Evolutionary conservation across 2,329 filamentous ascomycete species (phyloP).

Genomic region (Neopestalotiopsis clavispora): DNA sequence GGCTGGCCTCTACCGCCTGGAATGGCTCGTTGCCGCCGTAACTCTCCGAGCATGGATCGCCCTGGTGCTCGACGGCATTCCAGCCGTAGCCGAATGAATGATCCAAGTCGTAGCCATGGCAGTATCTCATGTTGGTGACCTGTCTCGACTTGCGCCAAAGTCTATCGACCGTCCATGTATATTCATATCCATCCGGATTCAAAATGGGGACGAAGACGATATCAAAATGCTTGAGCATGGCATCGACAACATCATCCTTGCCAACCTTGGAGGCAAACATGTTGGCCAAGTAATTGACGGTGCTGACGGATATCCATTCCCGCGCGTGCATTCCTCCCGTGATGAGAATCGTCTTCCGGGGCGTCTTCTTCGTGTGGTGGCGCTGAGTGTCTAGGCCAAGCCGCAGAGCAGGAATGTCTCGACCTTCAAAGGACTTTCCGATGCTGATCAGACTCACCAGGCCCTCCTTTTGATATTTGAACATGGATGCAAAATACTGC

Average conservation of each 20-base stretch:
- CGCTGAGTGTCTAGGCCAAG: slow-evolving; percentile 59
- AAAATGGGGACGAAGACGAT: slow-evolving; percentile 86
- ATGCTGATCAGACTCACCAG: slow-evolving; percentile 76
- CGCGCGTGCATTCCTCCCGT: slow-evolving; percentile 89
- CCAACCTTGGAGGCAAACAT: slow-evolving; percentile 84
- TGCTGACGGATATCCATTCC: slow-evolving; percentile 95
- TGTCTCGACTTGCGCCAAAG: slow-evolving; percentile 96
- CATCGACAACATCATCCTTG: slow-evolving; percentile 72
- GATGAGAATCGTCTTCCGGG: slow-evolving; percentile 79
- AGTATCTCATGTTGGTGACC: slow-evolving; percentile 80
- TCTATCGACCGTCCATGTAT: slow-evolving; percentile 89
- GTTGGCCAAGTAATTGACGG: slow-evolving; percentile 90
- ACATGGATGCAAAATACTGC: slow-evolving; percentile 87
- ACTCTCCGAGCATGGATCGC: slow-evolving; percentile 88
- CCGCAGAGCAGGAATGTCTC: slow-evolving; percentile 81
- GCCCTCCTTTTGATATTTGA: slow-evolving; percentile 59
- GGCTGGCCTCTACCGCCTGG: slow-evolving; percentile 77
- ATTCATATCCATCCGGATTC: slow-evolving; percentile 94
- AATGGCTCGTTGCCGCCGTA: slow-evolving; percentile 86
- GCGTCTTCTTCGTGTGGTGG: slow-evolving; percentile 45
- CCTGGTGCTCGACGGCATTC: slow-evolving; percentile 69
- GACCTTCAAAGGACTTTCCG: slow-evolving; percentile 86
- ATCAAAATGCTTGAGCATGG: slow-evolving; percentile 82
- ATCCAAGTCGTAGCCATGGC: slow-evolving; percentile 87
- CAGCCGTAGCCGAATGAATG: slow-evolving; percentile 85